Evolutionary conservation across 116 monocot genomes (phyloP), one percentile per base, ranked within the genome.

Genomic region (Cymodocea nodosa): DNA sequence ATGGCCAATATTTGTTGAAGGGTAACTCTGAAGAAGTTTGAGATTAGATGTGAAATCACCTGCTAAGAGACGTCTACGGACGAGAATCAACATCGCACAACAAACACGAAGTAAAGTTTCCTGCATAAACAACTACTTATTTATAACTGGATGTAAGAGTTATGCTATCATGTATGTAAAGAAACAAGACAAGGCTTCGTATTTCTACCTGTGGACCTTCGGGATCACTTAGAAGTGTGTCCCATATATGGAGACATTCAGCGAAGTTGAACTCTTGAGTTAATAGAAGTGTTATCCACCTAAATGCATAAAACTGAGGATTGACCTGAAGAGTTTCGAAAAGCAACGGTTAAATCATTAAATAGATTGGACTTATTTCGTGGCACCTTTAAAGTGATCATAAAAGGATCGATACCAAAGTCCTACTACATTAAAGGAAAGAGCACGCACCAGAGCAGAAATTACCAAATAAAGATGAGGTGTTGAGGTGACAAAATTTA

Each of bases 221-320:
- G 4, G 87, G 88, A 72, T 97, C 88, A 56, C 97, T 91, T 67
- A 97, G 66, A 54, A 97, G 81, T 20, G 81, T 80, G 60, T 97
- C 91, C 97, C 97, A 97, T 34, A 91, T 97, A 34, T 83, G 81
- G 64, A 90, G 79, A 68, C 73, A 78, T 39, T 85, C 83, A 18
- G 76, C 74, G 51, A 97, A 97, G 57, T 88, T 85, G 75, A 91
- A 97, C 70, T 91, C 97, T 74, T 91, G 97, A 9, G 90, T 85
- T 52, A 97, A 69, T 20, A 97, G 70, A 14, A 97, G 67, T 2
- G 88, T 97, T 55, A 97, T 97, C 97, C 97, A 97, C 78, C 97
- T 87, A 55, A 97, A 97, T 25, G 97, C 87, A 69, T 91, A 97
- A 71, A 97, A 97, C 57, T 97, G 97, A 8, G 97, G 91, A 71